These are phyloP conservation scores for Hypoxylon lienhwacheense DNA, from an alignment of 495 filamentous ascomycete species.

Conservation along the genomic window DNA sequence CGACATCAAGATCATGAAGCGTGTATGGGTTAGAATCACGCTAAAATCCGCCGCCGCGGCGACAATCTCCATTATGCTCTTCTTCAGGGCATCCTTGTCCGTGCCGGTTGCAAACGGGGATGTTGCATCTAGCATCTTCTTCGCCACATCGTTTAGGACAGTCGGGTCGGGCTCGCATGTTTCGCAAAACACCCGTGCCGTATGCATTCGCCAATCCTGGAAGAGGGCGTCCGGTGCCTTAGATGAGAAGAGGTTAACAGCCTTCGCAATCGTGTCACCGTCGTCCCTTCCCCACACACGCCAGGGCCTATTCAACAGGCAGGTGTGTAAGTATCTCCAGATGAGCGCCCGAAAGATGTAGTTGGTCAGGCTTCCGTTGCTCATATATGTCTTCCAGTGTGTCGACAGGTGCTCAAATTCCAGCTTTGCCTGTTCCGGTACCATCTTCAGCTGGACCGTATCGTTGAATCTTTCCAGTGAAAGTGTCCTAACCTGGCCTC, in stretches of 20 bases:
- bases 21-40: conserved; percentile 17
- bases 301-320: conserved; percentile 23
- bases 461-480: conserved; percentile 22
- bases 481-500: conserved; percentile 18
- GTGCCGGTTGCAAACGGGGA: conserved; percentile 9
- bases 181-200: conserved; percentile 20
- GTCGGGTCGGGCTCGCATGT: conserved; percentile 10
- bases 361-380: conserved; percentile 14
- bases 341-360: conserved; percentile 36
- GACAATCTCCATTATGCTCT: conserved; percentile 17
- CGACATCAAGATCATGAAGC: conserved; percentile 27
- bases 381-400: conserved; percentile 35
- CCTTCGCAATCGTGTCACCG: conserved; percentile 15
- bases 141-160: conserved; percentile 9
- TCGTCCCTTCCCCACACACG: conserved; percentile 32
- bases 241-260: conserved; percentile 4
- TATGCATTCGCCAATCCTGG: conserved; percentile 30
- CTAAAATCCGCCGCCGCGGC: conserved; percentile 22
- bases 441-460: conserved; percentile 3
- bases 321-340: conserved; percentile 34
- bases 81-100: conserved; percentile 12
- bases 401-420: conserved; percentile 32
- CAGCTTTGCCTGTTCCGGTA: conserved; percentile 13
- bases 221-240: conserved; percentile 17
- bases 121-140: conserved; percentile 11